Conservation (phyloP, 2,329 filamentous ascomycete genomes). For the Myriosclerotinia scirpicola region DNA sequence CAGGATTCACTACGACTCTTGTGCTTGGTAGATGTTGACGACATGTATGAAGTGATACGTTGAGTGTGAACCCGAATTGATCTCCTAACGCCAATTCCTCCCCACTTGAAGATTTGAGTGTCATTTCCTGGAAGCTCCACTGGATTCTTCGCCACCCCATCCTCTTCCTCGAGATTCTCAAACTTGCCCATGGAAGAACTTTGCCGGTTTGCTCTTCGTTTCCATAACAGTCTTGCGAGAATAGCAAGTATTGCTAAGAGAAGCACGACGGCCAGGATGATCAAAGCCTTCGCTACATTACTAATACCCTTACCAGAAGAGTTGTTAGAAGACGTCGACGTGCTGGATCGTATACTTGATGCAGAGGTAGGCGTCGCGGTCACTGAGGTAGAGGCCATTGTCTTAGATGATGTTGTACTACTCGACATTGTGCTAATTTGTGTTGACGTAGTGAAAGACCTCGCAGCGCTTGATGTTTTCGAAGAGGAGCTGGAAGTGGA, state of each 20-base stretch:
- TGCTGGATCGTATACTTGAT: neutral
- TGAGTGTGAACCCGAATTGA: conserved; percentile 7
- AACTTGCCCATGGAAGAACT: neutral
- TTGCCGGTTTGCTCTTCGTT: neutral
- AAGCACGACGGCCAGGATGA: conserved; percentile 5
- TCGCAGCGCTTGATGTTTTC: conserved; percentile 14
- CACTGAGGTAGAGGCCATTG: conserved; percentile 1
- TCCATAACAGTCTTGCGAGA: conserved; percentile 4
- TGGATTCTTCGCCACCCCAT: neutral
- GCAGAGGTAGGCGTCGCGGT: conserved; percentile 5
- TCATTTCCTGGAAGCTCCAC: conserved; percentile 18
- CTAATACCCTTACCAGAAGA: conserved; percentile 3
- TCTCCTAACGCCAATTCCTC: conserved; percentile 18
- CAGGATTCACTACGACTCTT: conserved; percentile 3
- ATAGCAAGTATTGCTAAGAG: conserved; percentile 15
- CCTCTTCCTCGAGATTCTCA: conserved; percentile 18
- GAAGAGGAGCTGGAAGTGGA: conserved; percentile 11
- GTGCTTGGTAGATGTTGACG: neutral
- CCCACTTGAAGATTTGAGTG: conserved; percentile 19
- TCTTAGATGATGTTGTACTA: neutral
- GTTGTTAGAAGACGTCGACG: neutral
- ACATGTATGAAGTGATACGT: conserved; percentile 16
- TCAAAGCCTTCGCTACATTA: conserved; percentile 15
- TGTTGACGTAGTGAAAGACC: conserved; percentile 6
- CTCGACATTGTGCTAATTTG: conserved; percentile 11